Evolutionary conservation across 2,329 filamentous ascomycete species (phyloP).

Genomic region (Seiridium unicorne): DNA sequence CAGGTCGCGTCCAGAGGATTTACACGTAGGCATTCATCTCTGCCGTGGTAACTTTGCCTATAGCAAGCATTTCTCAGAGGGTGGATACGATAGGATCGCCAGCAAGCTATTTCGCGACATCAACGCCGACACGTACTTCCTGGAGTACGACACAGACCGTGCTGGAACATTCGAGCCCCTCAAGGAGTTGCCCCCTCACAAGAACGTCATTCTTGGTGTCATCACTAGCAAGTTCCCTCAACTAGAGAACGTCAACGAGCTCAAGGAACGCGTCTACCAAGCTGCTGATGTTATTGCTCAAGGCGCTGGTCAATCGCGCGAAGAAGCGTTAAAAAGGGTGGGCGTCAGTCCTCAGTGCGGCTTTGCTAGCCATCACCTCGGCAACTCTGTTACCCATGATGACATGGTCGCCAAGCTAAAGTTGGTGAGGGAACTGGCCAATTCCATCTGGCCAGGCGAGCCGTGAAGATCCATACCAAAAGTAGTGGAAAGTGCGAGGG

Average conservation of each 20-base stretch:
- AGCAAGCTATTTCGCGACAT: conserved; percentile 64
- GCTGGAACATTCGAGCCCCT: conserved; percentile 66
- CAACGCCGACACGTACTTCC: conserved; percentile 65
- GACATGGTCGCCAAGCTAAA: conserved; percentile 74
- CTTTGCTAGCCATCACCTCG: conserved; percentile 72
- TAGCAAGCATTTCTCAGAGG: conserved; percentile 65
- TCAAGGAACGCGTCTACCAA: conserved; percentile 55
- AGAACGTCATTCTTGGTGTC: conserved; percentile 63
- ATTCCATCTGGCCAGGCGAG: conserved; percentile 64
- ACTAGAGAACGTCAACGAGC: conserved; percentile 60
- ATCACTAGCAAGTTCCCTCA: conserved; percentile 63
- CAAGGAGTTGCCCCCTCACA: conserved; percentile 56
- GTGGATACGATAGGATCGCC: conserved; percentile 66
- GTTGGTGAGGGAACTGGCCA: conserved; percentile 68
- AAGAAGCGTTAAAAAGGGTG: conserved; percentile 67
- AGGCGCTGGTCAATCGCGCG: conserved; percentile 60
- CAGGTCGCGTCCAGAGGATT: conserved; percentile 60
- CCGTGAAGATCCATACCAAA: conserved; percentile 19
- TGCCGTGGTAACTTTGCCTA: conserved; percentile 69
- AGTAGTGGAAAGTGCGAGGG: background rate
- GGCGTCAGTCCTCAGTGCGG: conserved; percentile 73
- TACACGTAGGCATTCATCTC: conserved; percentile 76
- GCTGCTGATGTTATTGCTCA: conserved; percentile 69
- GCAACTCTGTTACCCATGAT: conserved; percentile 66
- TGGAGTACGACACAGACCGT: conserved; percentile 66